Conservation (phyloP, 23 red algal species). For the Chondrus crispus region DNA sequence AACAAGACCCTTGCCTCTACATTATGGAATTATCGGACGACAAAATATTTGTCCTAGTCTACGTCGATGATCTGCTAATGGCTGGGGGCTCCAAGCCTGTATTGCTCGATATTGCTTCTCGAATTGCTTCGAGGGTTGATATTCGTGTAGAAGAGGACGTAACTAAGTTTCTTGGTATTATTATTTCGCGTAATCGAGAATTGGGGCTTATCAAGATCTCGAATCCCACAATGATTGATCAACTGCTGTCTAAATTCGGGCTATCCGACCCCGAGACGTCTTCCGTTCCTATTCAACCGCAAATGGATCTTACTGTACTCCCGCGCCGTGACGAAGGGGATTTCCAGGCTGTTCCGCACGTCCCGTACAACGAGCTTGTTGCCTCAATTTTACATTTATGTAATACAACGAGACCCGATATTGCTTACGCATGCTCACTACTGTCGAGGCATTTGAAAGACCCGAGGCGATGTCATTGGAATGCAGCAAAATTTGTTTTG, state of each 20-base stretch:
- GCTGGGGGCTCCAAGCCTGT: background rate
- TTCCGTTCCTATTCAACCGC: background rate
- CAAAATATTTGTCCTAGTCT: background rate
- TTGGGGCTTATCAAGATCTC: background rate
- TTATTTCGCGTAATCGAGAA: background rate
- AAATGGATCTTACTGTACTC: background rate
- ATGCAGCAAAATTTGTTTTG: background rate
- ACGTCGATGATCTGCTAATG: background rate
- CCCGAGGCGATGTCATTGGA: background rate
- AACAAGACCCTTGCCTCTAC: background rate
- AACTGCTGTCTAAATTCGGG: background rate
- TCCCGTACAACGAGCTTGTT: background rate
- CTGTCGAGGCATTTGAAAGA: background rate
- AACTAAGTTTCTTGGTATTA: background rate
- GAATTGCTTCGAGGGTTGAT: background rate
- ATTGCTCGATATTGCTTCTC: background rate
- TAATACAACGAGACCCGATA: background rate
- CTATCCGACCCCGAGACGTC: background rate
- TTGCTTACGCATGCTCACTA: background rate
- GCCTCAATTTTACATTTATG: background rate
- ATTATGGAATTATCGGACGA: background rate
- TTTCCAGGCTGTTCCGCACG: background rate
- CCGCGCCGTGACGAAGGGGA: background rate
- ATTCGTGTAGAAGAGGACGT: background rate
- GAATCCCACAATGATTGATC: background rate